Evolutionary conservation across 2,329 filamentous ascomycete species (phyloP), one percentile per base, ranked within the genome.

Genomic region (Iodosphaeria phyllophila): DNA sequence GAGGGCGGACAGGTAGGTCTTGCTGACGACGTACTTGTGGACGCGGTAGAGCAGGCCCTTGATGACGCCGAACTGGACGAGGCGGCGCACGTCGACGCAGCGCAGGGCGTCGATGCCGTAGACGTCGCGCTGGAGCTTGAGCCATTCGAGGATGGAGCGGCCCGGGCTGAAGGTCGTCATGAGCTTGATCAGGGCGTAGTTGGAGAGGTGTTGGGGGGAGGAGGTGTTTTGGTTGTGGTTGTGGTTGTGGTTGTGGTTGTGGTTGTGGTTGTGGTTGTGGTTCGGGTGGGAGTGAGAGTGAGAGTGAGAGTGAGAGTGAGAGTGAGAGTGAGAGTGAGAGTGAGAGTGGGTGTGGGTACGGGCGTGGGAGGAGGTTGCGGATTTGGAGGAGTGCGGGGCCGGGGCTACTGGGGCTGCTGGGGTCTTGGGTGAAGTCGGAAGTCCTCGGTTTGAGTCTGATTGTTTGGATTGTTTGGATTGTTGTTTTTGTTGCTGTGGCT

Each of bases 11-110:
- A 74, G 48, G 36, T 70, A 67, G 43, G 68, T 63, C 40, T 68
- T 69, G 4, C 64, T 71, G 2, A 91, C 67, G 15, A 82, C 77
- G 44, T 91, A 91, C 46, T 89, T 91, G 52, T 95, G 82, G 20
- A 93, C 74, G 17, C 89, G 70, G 48, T 93, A 93, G 13, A 98
- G 53, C 36, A 91, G 78, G 10, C 86, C 84, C 51, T 95, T 95
- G 47, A 95, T 92, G 30, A 93, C 66, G 29, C 86, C 89, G 41
- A 95, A 98, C 30, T 92, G 91, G 33, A 95, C 80, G 33, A 98
- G 74, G 15, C 89, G 74, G 8, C 89, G 70, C 28, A 93, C 70
- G 46, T 98, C 89, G 29, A 98, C 71, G 40, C 74, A 74, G 8
- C 64, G 58, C 6, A 93, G 60, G 19, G 77, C 60, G 30, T 70